Conservation (phyloP, 176 grass and related monocot genomes). For the Phragmites australis region DNA sequence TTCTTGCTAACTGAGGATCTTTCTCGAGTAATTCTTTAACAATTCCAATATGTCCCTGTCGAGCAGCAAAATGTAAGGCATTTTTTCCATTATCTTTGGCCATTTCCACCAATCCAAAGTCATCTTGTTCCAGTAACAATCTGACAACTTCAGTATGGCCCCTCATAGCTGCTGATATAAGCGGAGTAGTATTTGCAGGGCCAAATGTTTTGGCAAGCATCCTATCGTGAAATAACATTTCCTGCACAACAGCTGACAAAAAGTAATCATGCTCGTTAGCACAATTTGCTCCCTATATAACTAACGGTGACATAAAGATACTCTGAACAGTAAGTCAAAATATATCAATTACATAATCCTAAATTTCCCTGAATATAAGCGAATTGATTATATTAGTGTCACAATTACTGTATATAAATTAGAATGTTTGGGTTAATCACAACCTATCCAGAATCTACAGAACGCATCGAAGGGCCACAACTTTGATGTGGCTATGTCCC, state of each 20-base stretch:
- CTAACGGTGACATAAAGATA: slow-evolving; percentile 1
- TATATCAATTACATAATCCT: neutral
- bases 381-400: slow-evolving; percentile 11
- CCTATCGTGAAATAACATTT: slow-evolving; percentile 56
- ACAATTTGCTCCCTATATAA: neutral
- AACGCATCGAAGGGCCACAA: neutral
- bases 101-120: slow-evolving; percentile 74
- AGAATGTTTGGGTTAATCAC: neutral
- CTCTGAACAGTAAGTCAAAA: neutral
- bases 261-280: slow-evolving; percentile 19
- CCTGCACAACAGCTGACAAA: slow-evolving; percentile 70
- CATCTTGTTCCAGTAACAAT: slow-evolving; percentile 66
- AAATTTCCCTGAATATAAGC: neutral
- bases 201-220: slow-evolving; percentile 79
- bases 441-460: slow-evolving; percentile 9
- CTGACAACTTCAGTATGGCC: slow-evolving; percentile 73
- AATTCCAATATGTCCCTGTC: slow-evolving; percentile 78
- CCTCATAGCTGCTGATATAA: slow-evolving; percentile 86
- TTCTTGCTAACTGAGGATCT: slow-evolving; percentile 84
- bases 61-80: slow-evolving; percentile 88
- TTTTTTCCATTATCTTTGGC: slow-evolving; percentile 89
- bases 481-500: slow-evolving; percentile 22
- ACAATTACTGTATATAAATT: slow-evolving; percentile 14
- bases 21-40: slow-evolving; percentile 78
- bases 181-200: slow-evolving; percentile 67